Evolutionary conservation across 768 basidiomycete species (phyloP).

Genomic region (Phanerochaete carnosa): DNA sequence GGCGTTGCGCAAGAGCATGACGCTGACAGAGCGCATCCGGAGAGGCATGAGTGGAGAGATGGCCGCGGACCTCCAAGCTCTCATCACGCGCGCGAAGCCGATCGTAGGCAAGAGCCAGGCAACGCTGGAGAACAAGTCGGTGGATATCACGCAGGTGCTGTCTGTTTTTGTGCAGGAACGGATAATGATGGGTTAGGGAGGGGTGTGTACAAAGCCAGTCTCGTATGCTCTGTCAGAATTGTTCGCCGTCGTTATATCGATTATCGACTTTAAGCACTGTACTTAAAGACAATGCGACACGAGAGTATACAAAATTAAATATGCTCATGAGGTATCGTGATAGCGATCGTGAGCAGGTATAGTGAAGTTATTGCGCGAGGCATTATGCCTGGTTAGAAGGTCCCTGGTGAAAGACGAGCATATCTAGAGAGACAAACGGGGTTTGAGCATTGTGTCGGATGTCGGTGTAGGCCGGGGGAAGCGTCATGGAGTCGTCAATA

Average conservation of each 20-base stretch:
- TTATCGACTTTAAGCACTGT: neutral
- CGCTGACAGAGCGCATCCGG: constrained; percentile 62
- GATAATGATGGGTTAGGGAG: constrained; percentile 26
- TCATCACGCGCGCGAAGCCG: constrained; percentile 64
- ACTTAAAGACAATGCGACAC: too few relatives aligned
- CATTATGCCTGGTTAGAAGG: neutral
- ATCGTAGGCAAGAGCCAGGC: constrained; percentile 57
- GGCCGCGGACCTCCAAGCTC: constrained; percentile 63
- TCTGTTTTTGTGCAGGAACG: constrained; percentile 63
- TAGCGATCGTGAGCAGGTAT: neutral
- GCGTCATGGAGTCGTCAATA: neutral
- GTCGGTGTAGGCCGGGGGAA: neutral
- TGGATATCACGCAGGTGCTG: constrained; percentile 61
- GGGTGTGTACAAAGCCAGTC: neutral
- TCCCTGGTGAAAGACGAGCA: neutral
- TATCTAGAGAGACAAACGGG: neutral
- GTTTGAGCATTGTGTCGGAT: neutral
- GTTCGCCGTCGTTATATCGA: neutral
- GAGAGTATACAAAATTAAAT: neutral
- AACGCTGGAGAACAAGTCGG: constrained; percentile 36
- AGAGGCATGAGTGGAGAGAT: constrained; percentile 81
- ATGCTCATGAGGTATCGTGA: neutral
- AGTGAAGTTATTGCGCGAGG: neutral
- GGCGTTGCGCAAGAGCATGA: constrained; percentile 38
- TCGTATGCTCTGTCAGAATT: neutral